phyloP scores from a whole-genome alignment of 2,329 filamentous ascomycete genomes.

The Paecilomyces dactylethromorphus region DNA sequence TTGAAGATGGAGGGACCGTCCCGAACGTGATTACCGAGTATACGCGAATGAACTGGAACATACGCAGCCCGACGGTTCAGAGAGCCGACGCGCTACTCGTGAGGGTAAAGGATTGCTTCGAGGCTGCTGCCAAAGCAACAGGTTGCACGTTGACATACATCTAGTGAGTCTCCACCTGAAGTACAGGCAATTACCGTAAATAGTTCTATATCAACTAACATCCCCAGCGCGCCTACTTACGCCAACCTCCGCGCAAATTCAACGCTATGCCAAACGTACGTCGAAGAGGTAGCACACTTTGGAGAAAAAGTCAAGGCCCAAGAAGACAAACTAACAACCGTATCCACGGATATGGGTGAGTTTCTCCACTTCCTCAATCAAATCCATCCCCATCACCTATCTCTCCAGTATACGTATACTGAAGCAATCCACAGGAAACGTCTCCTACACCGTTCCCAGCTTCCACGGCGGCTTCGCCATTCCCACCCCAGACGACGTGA shows the following conservation, averaged over 20 bases:
- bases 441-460: conserved; percentile 35
- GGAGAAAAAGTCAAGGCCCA: conserved; percentile 22
- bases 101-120: conserved; percentile 10
- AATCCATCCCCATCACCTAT: not conserved
- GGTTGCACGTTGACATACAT: conserved; percentile 8
- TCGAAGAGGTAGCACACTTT: conserved; percentile 29
- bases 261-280: conserved; percentile 31
- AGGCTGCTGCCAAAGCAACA: conserved; percentile 11
- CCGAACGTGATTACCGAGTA: conserved; percentile 49
- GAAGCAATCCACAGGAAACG: conserved; percentile 26
- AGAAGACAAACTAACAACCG: conserved; percentile 22
- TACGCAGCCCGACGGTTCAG: conserved; percentile 30
- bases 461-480: conserved; percentile 43
- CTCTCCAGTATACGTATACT: not conserved
- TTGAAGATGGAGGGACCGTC: conserved; percentile 44
- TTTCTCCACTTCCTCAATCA: not conserved
- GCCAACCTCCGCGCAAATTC: conserved; percentile 34
- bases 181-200: not conserved
- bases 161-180: not conserved
- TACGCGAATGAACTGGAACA: conserved; percentile 31
- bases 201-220: not conserved
- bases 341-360: conserved; percentile 34
- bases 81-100: conserved; percentile 19
- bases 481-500: conserved; percentile 23
- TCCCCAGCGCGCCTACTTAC: conserved; percentile 14